Conservation (phyloP, 441 rosid genomes). For the Codiaeum variegatum region DNA sequence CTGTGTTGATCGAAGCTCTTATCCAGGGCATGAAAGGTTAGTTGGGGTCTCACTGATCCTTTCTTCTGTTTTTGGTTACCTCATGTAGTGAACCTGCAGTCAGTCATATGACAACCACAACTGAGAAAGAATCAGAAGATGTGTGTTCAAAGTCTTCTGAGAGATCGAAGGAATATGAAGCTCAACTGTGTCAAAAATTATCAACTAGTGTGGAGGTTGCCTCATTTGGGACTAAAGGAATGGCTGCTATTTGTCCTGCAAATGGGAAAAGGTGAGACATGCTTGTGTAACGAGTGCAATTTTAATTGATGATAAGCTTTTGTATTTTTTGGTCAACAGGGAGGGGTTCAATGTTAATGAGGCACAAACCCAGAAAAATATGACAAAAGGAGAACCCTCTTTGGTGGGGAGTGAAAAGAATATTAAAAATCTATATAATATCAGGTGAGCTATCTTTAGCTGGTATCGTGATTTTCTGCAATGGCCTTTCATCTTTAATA, state of each 20-base stretch:
- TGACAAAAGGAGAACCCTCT: slow-evolving; percentile 22
- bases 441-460: slow-evolving; percentile 26
- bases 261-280: slow-evolving; percentile 33
- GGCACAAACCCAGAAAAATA: slow-evolving; percentile 27
- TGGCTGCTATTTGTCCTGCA: slow-evolving; percentile 21
- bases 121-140: slow-evolving; percentile 37
- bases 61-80: slow-evolving; percentile 11
- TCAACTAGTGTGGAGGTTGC: slow-evolving; percentile 25
- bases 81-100: slow-evolving; percentile 30
- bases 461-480: slow-evolving; percentile 10
- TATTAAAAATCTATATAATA: slow-evolving; percentile 21
- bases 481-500: slow-evolving; percentile 10
- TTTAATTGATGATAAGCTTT: slow-evolving; percentile 4
- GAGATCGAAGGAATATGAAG: slow-evolving; percentile 31
- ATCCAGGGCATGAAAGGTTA: neutral
- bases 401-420: slow-evolving; percentile 27
- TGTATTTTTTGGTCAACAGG: neutral
- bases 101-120: slow-evolving; percentile 24
- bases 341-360: slow-evolving; percentile 25
- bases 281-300: slow-evolving; percentile 1
- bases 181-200: slow-evolving; percentile 29
- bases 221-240: slow-evolving; percentile 28
- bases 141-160: slow-evolving; percentile 35
- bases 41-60: neutral
- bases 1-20: neutral